Evolutionary conservation across 106 monocot species (phyloP).

Genomic region (Phalaenopsis equestris): DNA sequence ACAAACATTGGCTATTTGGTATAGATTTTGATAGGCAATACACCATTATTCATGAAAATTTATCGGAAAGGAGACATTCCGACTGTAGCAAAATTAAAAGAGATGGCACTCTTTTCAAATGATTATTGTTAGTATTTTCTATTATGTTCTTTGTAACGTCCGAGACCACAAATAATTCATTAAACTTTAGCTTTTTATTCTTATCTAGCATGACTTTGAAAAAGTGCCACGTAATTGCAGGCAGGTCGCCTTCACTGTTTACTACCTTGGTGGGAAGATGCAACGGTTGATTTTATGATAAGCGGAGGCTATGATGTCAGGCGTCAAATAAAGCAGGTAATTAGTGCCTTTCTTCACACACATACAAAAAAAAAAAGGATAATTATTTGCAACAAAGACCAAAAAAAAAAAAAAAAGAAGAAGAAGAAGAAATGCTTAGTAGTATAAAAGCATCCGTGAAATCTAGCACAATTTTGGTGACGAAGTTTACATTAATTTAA

Average conservation of each 20-base stretch:
- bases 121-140: not conserved
- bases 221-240: conserved; percentile 20
- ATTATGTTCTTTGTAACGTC: not conserved
- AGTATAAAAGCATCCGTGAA: not conserved
- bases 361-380: no score
- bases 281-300: conserved; percentile 88
- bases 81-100: not conserved
- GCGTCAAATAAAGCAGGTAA: conserved; percentile 72
- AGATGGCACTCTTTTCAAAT: not conserved
- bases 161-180: not conserved
- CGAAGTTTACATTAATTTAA: no score
- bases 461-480: not conserved
- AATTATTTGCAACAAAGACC: no score
- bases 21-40: not conserved
- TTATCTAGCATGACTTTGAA: not conserved
- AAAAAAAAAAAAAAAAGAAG: no score
- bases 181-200: not conserved
- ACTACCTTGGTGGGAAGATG: conserved; percentile 96
- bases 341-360: not conserved
- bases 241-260: conserved; percentile 74
- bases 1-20: not conserved
- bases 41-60: not conserved
- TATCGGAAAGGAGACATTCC: not conserved
- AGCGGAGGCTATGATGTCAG: conserved; percentile 84
- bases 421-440: not conserved